Base-by-base conservation (phyloP, 768 basidiomycete species). In the Collybia sordida region DNA sequence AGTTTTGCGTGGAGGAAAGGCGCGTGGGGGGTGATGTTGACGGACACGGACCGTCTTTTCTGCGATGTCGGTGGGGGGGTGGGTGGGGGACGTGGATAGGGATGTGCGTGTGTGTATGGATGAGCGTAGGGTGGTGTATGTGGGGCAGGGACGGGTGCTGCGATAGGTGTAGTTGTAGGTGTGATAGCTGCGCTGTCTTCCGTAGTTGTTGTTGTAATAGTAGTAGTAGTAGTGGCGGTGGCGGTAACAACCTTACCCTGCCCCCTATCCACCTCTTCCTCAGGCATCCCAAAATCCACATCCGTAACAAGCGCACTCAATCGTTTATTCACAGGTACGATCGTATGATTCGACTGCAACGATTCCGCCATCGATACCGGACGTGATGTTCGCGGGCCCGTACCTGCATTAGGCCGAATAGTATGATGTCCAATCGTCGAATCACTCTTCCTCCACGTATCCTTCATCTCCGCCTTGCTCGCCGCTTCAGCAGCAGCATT, bases 301-400 rank as follows among this genome's bases (percentile, higher is more conserved):
- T 89, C 88, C 8, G 78, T 79, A 35, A 87, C 68, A 25, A 89
- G 72, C 3, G 84, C 81, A 59, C 88, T 90, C 35, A 84, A 68
- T 22, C 89, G 79, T 64, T 81, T 86, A 63, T 76, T 54, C n/a
- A 73, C 68, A 7, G 85, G 85, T 3, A 88, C 83, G 49, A 90
- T 70, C 17, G 89, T 91, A 59, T 85, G 77, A 4, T 75, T 83
- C 6, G 87, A 89, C 42, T 88, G 86, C 47, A 88, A 70, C 0
- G 87, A 89, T 53, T 89, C 88, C 7, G 86, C 87, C 68, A 85
- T 80, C 7, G 89, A 91, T 25, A 88, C 86, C 3, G 89, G 89
- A 14, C 89, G 77, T 31, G 86, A 82, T 2, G 84, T 71, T 22
- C 77, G 77, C 27, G 62, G 64, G 34, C 73, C 74, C 12, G 70